Conservation (phyloP, 257 asterid species). For the Cordia subcordata region DNA sequence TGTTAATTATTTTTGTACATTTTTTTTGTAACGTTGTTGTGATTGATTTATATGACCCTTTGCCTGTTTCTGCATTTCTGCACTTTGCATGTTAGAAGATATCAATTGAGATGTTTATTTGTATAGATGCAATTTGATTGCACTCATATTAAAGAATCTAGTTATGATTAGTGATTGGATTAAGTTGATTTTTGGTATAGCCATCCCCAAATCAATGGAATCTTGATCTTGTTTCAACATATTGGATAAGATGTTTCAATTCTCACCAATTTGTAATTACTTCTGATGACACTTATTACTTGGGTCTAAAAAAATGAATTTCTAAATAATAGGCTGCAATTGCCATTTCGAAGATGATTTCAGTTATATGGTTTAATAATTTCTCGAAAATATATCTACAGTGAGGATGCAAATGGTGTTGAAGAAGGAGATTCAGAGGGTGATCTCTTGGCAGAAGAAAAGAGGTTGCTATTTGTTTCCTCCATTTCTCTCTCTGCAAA, state of each 20-base stretch:
- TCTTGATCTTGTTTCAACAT: too few relatives aligned
- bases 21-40: not conserved
- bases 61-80: not conserved
- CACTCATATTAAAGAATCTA: too few relatives aligned
- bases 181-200: too few relatives aligned
- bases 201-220: too few relatives aligned
- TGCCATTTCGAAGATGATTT: not conserved
- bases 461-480: constrained; percentile 58
- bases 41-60: not conserved
- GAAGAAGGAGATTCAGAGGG: constrained; percentile 49
- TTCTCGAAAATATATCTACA: constrained; percentile 22
- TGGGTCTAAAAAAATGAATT: not conserved
- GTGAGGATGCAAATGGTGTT: constrained; percentile 36
- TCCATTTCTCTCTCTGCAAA: constrained; percentile 68
- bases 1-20: too few relatives aligned
- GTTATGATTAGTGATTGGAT: too few relatives aligned
- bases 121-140: too few relatives aligned
- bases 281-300: too few relatives aligned
- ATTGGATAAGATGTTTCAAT: too few relatives aligned
- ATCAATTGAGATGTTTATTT: too few relatives aligned
- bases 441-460: constrained; percentile 48
- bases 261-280: too few relatives aligned
- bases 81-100: too few relatives aligned
- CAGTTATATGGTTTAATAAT: not conserved
- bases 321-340: not conserved